phyloP scores from a whole-genome alignment of 345 rosid species.

The Corchorus olitorius region DNA sequence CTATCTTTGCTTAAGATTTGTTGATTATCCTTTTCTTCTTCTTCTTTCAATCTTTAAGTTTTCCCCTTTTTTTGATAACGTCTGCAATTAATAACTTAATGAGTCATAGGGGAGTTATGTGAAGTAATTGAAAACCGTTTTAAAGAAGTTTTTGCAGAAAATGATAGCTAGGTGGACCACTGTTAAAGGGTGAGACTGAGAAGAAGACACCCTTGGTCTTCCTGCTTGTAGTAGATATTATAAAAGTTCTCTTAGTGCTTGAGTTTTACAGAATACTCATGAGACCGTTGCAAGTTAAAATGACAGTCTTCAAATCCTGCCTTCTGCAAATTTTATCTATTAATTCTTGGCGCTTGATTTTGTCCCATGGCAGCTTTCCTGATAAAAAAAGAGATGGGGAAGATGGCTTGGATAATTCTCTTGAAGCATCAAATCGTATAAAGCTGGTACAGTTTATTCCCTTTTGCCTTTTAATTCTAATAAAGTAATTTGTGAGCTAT shows the following conservation, averaged over 20 bases:
- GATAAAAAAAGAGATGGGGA: constrained; percentile 57
- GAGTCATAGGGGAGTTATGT: constrained; percentile 7
- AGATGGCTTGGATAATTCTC: constrained; percentile 46
- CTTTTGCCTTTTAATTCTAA: constrained; percentile 9
- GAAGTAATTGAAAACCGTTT: constrained; percentile 21
- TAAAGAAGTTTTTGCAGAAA: constrained; percentile 36
- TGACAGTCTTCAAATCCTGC: constrained; percentile 25
- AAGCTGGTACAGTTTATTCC: constrained; percentile 60
- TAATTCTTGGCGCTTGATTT: constrained; percentile 36
- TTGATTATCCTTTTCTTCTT: not conserved
- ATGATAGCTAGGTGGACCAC: constrained; percentile 35
- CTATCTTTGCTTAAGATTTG: constrained; percentile 18
- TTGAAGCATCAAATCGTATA: constrained; percentile 49
- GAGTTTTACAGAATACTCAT: constrained; percentile 13
- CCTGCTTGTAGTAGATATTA: constrained; percentile 9
- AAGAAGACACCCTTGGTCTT: constrained; percentile 6
- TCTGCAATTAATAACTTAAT: constrained; percentile 22
- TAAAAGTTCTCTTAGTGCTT: constrained; percentile 17
- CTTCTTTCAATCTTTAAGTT: not conserved
- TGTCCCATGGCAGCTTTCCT: constrained; percentile 63
- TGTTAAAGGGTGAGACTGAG: constrained; percentile 26
- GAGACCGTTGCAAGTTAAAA: constrained; percentile 20
- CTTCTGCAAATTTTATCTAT: constrained; percentile 22
- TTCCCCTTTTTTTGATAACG: not conserved
- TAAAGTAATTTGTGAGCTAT: constrained; percentile 9